phyloP scores from a whole-genome alignment of 1,139 yeast species.

The Geotrichum citri-aurantii region DNA sequence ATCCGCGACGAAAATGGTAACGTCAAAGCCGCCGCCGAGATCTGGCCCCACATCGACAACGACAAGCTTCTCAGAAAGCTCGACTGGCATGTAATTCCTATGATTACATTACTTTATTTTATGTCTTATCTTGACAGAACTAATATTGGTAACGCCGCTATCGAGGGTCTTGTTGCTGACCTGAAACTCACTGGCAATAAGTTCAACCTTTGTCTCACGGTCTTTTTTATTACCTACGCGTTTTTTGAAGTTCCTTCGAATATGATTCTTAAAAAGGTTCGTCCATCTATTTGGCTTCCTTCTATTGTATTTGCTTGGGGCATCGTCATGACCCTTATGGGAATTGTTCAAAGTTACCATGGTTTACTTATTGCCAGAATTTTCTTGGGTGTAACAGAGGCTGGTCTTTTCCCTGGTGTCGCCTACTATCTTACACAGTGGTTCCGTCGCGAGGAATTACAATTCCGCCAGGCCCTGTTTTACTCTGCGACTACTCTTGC shows the following conservation, averaged over 20 bases:
- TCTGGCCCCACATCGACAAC: slow-evolving; percentile 15
- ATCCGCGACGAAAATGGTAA: slow-evolving; percentile 6
- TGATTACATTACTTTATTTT: slow-evolving; percentile 50
- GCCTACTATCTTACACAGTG: slow-evolving; percentile 30
- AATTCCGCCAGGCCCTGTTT: slow-evolving; percentile 53
- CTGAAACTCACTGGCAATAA: slow-evolving; percentile 37
- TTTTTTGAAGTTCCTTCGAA: slow-evolving; percentile 52
- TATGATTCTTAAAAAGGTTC: slow-evolving; percentile 47
- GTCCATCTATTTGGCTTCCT: slow-evolving; percentile 49
- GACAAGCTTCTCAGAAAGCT: slow-evolving; percentile 41
- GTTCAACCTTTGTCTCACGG: slow-evolving; percentile 54
- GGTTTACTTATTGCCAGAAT: slow-evolving; percentile 42
- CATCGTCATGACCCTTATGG: slow-evolving; percentile 46
- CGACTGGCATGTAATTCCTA: slow-evolving; percentile 49
- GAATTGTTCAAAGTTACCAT: slow-evolving; percentile 40
- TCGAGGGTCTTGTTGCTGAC: slow-evolving; percentile 49
- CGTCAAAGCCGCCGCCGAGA: slow-evolving; percentile 13
- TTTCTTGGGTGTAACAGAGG: slow-evolving; percentile 31
- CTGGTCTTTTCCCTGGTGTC: slow-evolving; percentile 32
- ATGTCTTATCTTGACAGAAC: slow-evolving; percentile 61
- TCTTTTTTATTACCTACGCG: slow-evolving; percentile 51
- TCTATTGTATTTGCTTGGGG: slow-evolving; percentile 44
- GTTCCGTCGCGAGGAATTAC: slow-evolving; percentile 34
- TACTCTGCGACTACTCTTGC: slow-evolving; percentile 39
- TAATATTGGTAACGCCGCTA: slow-evolving; percentile 54